Base-by-base conservation (phyloP, 495 filamentous ascomycete genomes). In the Penicillium cinerascens region DNA sequence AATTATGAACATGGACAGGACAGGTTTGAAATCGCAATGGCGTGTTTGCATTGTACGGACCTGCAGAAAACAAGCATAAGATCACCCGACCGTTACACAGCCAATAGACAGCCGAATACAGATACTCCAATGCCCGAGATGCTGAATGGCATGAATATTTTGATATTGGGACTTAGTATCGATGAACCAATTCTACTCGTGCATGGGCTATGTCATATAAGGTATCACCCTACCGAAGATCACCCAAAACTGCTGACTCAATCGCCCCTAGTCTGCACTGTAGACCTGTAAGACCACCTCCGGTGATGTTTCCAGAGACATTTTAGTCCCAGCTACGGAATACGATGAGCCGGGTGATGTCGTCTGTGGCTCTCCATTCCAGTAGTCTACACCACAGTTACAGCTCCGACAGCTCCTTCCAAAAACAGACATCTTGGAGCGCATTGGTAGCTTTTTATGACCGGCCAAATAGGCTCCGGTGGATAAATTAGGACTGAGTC, bases 21-120 rank as follows among this genome's bases (percentile, higher is more conserved):
- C 47, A 23, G 20, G 15, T 56, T 57, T 44, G 10, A 17, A 57
- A 60, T 26, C 22, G 25, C 10, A 36, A 47, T 9, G 25, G 18
- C n/a, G 45, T 33, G 49, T 60, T 56, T 50, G 53, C 50, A 43
- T 44, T 43, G 33, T 36, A 39, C 21, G 16, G 27, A 42, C 41
- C 33, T 55, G 44, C 48, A 44, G 49, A 36, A 53, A 44, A 46
- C 49, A 53, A 53, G 50, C 43, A 45, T 42, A 29, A 60, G 35
- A 56, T 41, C 54, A 58, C 47, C 47, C 39, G 35, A 44, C 13
- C 11, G 54, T 61, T 47, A 58, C 54, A 58, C 50, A 44, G 36
- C 6, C 38, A 21, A 23, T 16, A 44, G 5, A 44, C 15, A 16
- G 11, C 38, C 7, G n/a, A 35, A 25, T 35, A 35, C 18, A 39